These are phyloP conservation scores for Citrullus amarus DNA, from an alignment of 306 rosid species.

Conservation along the genomic window DNA sequence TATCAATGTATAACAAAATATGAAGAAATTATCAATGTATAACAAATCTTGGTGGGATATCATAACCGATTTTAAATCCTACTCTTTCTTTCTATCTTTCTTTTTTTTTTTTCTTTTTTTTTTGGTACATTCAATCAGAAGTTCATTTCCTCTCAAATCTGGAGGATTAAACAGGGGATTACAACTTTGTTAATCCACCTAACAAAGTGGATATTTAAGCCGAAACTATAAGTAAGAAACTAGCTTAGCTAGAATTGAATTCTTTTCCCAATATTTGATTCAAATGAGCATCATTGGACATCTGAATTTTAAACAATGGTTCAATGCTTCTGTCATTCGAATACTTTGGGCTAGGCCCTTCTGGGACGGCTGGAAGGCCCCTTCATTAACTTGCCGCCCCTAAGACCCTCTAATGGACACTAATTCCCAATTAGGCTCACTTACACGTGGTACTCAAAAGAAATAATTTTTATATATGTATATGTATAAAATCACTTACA, in stretches of 20 bases:
- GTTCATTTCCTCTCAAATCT: no score
- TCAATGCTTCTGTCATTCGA: background rate
- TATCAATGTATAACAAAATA: no score
- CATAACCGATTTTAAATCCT: no score
- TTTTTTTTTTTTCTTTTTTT: no score
- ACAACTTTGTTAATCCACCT: background rate
- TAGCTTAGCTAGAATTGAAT: background rate
- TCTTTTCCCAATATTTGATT: background rate
- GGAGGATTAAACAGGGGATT: background rate
- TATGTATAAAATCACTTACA: background rate
- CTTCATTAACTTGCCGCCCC: background rate
- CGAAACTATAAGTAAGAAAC: background rate
- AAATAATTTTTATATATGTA: no score
- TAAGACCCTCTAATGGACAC: background rate
- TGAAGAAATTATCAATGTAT: no score
- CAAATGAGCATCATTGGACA: background rate
- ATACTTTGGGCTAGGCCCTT: background rate
- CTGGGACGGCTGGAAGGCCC: background rate
- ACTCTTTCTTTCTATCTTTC: no score
- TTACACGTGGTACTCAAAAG: background rate
- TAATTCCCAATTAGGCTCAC: background rate
- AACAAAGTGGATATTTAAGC: background rate
- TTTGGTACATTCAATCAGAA: no score
- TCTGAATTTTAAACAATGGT: background rate
- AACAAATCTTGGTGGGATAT: no score